phyloP scores from a whole-genome alignment of 352 stramenopile species.

The Globisporangium nunn region DNA sequence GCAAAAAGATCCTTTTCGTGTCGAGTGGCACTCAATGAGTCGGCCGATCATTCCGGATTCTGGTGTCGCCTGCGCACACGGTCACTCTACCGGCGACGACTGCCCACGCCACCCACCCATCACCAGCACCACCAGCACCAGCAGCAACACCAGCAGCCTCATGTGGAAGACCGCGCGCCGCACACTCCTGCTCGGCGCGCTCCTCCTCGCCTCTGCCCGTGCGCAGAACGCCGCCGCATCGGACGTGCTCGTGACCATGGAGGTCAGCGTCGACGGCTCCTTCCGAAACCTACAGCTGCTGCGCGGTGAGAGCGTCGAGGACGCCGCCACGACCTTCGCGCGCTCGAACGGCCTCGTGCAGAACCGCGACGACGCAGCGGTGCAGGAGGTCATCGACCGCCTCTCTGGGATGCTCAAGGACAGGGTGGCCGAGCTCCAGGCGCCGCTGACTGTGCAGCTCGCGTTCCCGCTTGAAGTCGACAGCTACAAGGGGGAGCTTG shows the following conservation, averaged over 20 bases:
- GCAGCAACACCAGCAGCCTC: not conserved
- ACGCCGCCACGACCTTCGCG: slow-evolving; percentile 54
- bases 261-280: slow-evolving; percentile 54
- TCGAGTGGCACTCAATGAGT: too few species aligned
- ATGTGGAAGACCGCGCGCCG: slow-evolving; percentile 15
- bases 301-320: slow-evolving; percentile 57
- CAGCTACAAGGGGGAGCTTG: slow-evolving; percentile 31
- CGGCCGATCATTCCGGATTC: too few species aligned
- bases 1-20: too few species aligned
- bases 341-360: slow-evolving; percentile 48
- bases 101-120: not conserved
- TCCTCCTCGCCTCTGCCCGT: slow-evolving; percentile 8
- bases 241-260: slow-evolving; percentile 67
- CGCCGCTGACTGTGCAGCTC: slow-evolving; percentile 44
- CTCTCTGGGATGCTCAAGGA: slow-evolving; percentile 61
- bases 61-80: too few species aligned
- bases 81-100: too few species aligned
- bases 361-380: slow-evolving; percentile 34
- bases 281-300: slow-evolving; percentile 57
- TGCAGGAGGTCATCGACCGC: slow-evolving; percentile 54
- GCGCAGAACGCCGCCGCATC: slow-evolving; percentile 23
- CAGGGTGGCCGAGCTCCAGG: slow-evolving; percentile 47
- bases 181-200: slow-evolving; percentile 19
- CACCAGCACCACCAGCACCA: not conserved
- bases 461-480: slow-evolving; percentile 55